phyloP scores from a whole-genome alignment of 1,284 basidiomycete genomes.

The Lentinus polychrous region DNA sequence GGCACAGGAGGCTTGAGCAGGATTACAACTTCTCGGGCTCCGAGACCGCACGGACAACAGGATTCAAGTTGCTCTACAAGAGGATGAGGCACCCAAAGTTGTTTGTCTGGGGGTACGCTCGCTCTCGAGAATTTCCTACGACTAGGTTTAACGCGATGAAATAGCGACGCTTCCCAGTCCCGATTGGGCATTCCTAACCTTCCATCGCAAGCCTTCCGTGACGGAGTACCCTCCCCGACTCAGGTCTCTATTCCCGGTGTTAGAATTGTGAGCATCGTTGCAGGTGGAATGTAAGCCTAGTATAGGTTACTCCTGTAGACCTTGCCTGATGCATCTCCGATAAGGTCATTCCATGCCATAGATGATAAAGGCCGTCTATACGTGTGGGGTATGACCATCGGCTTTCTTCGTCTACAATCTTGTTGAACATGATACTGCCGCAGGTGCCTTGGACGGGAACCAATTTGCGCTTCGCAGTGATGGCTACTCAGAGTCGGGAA shows the following conservation, averaged over 20 bases:
- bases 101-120: constrained; percentile 76
- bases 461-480: constrained; percentile 35
- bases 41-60: constrained; percentile 61
- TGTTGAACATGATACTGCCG: constrained; percentile 5
- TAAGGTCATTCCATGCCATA: constrained; percentile 75
- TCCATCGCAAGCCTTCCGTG: constrained; percentile 29
- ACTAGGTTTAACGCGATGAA: not conserved
- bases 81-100: constrained; percentile 53
- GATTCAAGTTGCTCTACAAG: constrained; percentile 76
- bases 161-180: constrained; percentile 51
- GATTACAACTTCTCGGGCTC: constrained; percentile 76
- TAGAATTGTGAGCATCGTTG: constrained; percentile 68
- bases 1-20: constrained; percentile 62
- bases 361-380: constrained; percentile 68
- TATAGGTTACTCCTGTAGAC: not conserved
- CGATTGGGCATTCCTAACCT: constrained; percentile 47
- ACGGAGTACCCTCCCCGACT: constrained; percentile 54
- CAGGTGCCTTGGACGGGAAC: constrained; percentile 59
- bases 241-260: constrained; percentile 49
- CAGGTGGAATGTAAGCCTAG: constrained; percentile 68
- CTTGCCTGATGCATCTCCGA: constrained; percentile 1
- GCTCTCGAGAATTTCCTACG: not conserved
- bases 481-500: constrained; percentile 50
- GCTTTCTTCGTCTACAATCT: not conserved
- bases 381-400: constrained; percentile 66